A percentile compares a stretch with the other conserved stretches of the same genome.
These are phyloP conservation scores for Trichoderma sp. DNA, from an alignment of 2,329 filamentous ascomycete species.

Conservation along the genomic window DNA sequence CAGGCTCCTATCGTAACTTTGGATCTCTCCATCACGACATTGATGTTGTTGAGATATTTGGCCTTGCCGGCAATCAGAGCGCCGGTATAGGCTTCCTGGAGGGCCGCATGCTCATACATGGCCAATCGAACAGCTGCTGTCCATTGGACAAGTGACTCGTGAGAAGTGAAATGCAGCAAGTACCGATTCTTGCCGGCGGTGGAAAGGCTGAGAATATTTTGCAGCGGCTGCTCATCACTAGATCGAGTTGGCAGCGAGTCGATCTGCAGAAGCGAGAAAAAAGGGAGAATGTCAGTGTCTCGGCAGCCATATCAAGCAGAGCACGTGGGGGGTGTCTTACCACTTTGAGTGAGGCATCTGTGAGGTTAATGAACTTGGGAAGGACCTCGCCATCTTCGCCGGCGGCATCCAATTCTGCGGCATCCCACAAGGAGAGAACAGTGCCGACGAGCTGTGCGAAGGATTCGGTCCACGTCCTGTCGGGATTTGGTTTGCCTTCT, in stretches of 20 bases:
- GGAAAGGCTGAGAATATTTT: constrained; percentile 94
- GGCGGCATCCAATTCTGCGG: constrained; percentile 84
- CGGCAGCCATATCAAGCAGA: not conserved
- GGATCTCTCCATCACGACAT: constrained; percentile 80
- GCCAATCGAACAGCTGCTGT: constrained; percentile 89
- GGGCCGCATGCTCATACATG: constrained; percentile 89
- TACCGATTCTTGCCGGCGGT: constrained; percentile 96
- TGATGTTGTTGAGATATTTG: constrained; percentile 86
- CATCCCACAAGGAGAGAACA: constrained; percentile 94
- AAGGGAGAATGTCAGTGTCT: constrained; percentile 22
- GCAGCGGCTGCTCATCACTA: constrained; percentile 74
- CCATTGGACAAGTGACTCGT: constrained; percentile 93
- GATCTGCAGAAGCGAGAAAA: constrained; percentile 58
- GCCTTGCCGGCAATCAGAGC: constrained; percentile 95
- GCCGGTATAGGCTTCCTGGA: constrained; percentile 96
- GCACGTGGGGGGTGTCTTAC: constrained; percentile 53
- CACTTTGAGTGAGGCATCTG: constrained; percentile 98
- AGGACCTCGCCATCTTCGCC: constrained; percentile 83
- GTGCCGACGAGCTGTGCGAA: constrained; percentile 97
- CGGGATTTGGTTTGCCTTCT: constrained; percentile 85
- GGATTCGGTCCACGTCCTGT: constrained; percentile 93
- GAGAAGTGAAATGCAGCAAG: constrained; percentile 92
- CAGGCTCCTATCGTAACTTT: constrained; percentile 83
- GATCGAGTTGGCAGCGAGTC: constrained; percentile 87
- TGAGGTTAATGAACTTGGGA: constrained; percentile 93